Evolutionary conservation across 495 filamentous ascomycete genomes (phyloP).

Genomic region (Aspergillus carlsbadensis): DNA sequence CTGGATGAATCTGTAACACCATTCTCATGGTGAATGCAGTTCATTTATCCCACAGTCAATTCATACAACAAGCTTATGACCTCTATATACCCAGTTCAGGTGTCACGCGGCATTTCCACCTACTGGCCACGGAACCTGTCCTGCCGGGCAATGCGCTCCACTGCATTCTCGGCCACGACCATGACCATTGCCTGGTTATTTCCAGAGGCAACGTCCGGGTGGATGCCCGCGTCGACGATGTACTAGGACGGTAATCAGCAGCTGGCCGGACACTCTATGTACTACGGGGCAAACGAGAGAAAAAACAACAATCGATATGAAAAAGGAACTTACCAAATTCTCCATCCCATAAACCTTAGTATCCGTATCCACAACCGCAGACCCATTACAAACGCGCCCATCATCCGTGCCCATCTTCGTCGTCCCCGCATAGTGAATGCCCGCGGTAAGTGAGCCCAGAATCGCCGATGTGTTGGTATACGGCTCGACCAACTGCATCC

Average conservation of each 20-base stretch:
- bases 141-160: constrained; percentile 26
- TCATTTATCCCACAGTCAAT: too few relatives aligned
- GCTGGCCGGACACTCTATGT: too few relatives aligned
- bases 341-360: constrained; percentile 70
- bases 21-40: too few relatives aligned
- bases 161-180: constrained; percentile 34
- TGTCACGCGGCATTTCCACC: too few relatives aligned
- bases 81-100: too few relatives aligned
- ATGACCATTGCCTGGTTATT: constrained; percentile 38
- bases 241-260: constrained; percentile 10
- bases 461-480: constrained; percentile 49
- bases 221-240: constrained; percentile 28
- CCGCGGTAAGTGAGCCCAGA: constrained; percentile 43
- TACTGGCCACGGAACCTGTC: neutral
- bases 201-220: constrained; percentile 35
- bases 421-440: constrained; percentile 72
- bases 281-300: too few relatives aligned
- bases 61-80: too few relatives aligned
- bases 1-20: too few relatives aligned
- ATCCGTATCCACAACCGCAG: constrained; percentile 69
- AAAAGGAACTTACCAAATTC: constrained; percentile 46
- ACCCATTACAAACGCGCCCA: constrained; percentile 55
- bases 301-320: neutral
- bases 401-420: constrained; percentile 66
- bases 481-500: constrained; percentile 36